These are phyloP conservation scores for Thermothelomyces thermophilus DNA, from an alignment of 2,329 filamentous ascomycete genomes.

Conservation along the genomic window DNA sequence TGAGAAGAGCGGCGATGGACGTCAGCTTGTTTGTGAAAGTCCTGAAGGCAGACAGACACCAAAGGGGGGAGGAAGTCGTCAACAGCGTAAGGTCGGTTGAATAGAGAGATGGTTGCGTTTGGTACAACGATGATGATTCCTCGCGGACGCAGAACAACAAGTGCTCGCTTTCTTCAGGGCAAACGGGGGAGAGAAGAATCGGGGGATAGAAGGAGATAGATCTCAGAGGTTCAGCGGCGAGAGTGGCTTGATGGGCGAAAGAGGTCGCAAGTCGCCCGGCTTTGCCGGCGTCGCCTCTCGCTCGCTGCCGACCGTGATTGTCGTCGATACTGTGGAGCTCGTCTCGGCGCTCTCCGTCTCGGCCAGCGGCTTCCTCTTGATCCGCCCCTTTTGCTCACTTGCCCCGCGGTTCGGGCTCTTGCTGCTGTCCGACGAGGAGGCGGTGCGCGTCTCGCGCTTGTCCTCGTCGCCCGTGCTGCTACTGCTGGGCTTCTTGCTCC, in stretches of 20 bases:
- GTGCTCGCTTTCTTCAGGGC: slow-evolving; percentile 19
- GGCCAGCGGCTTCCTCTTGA: slow-evolving; percentile 39
- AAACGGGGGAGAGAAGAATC: slow-evolving; percentile 13
- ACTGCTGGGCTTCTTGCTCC: slow-evolving; percentile 14
- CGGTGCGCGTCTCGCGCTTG: slow-evolving; percentile 44
- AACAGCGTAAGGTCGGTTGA: slow-evolving; percentile 19
- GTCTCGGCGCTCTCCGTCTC: slow-evolving; percentile 40
- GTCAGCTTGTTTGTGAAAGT: neutral
- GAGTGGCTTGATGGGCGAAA: slow-evolving; percentile 61
- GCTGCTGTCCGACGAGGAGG: slow-evolving; percentile 62
- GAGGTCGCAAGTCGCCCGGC: slow-evolving; percentile 43
- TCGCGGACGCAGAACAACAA: slow-evolving; percentile 13
- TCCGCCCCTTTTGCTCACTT: slow-evolving; percentile 29
- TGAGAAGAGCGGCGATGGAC: neutral
- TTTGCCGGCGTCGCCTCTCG: slow-evolving; percentile 32
- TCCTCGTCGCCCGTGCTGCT: slow-evolving; percentile 12
- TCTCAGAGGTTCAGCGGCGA: slow-evolving; percentile 53
- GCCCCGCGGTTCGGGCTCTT: slow-evolving; percentile 39
- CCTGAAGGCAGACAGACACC: slow-evolving; percentile 12
- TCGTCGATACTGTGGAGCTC: slow-evolving; percentile 40
- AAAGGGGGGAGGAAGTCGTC: slow-evolving; percentile 25
- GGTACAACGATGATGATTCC: slow-evolving; percentile 3
- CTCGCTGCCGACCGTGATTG: slow-evolving; percentile 41
- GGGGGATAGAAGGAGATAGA: neutral
- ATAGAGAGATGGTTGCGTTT: neutral